phyloP scores from a whole-genome alignment of 768 basidiomycete species.

The Gloeophyllum trabeum region DNA sequence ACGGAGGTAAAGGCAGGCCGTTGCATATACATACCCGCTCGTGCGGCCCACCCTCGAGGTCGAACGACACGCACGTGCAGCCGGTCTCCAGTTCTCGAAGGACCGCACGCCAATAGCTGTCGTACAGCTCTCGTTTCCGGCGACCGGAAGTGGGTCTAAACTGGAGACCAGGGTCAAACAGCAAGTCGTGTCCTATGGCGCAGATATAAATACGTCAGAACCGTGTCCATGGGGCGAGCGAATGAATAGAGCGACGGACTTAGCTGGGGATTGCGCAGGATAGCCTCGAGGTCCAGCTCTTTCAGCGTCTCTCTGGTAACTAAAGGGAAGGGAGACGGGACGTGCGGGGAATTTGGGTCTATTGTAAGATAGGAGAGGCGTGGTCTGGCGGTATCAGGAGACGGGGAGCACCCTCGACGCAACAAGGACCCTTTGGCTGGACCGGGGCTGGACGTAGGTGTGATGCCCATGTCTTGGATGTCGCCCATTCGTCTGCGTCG shows the following conservation, averaged over 20 bases:
- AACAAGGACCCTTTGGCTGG: neutral
- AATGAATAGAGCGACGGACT: conserved; percentile 42
- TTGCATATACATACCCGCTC: conserved; percentile 29
- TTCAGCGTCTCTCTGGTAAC: conserved; percentile 78
- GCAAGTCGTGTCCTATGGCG: conserved; percentile 68
- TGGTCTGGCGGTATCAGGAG: conserved; percentile 17
- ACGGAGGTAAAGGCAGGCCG: conserved; percentile 23
- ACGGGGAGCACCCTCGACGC: conserved; percentile 21
- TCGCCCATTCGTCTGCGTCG: conserved; percentile 15
- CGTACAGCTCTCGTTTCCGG: conserved; percentile 59
- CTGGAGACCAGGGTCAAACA: conserved; percentile 79
- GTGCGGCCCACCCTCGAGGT: conserved; percentile 36
- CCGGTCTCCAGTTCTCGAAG: conserved; percentile 66
- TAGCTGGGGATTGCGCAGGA: conserved; percentile 83
- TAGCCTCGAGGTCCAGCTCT: conserved; percentile 77
- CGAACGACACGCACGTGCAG: conserved; percentile 78
- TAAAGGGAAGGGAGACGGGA: conserved; percentile 61
- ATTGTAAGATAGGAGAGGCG: conserved; percentile 19
- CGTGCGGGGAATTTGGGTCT: conserved; percentile 36
- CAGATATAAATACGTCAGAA: neutral
- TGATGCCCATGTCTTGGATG: conserved; percentile 33
- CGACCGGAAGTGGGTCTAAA: conserved; percentile 70
- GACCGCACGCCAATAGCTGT: conserved; percentile 82
- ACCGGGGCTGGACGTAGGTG: neutral
- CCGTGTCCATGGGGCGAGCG: conserved; percentile 4